These are phyloP conservation scores for Sabuloglossum arenarium DNA, from an alignment of 495 filamentous ascomycete genomes.

Conservation along the genomic window DNA sequence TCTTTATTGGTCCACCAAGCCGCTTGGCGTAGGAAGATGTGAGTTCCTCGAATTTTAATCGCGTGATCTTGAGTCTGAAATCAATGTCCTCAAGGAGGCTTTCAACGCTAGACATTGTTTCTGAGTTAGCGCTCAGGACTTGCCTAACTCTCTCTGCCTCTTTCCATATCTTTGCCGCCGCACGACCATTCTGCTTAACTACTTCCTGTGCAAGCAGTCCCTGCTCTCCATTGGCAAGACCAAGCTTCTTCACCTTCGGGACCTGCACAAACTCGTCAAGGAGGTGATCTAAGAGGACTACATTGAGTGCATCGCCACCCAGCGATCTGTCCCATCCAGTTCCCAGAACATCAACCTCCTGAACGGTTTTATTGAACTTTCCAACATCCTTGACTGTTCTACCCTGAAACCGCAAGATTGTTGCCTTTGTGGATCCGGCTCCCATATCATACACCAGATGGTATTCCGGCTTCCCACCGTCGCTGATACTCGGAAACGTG, in stretches of 20 bases:
- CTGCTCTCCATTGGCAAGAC: conserved; percentile 28
- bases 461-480: conserved; percentile 74
- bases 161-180: conserved; percentile 74
- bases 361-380: conserved; percentile 87
- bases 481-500: conserved; percentile 63
- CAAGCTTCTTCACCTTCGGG: conserved; percentile 44
- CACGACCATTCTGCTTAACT: conserved; percentile 58
- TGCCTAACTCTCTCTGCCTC: conserved; percentile 77
- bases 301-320: conserved; percentile 78
- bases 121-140: conserved; percentile 78
- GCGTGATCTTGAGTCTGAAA: conserved; percentile 79
- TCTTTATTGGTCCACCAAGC: conserved; percentile 46
- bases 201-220: conserved; percentile 10
- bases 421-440: conserved; percentile 92
- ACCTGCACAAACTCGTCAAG: conserved; percentile 52
- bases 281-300: conserved; percentile 75
- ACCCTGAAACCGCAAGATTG: conserved; percentile 75
- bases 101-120: conserved; percentile 65
- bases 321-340: conserved; percentile 75
- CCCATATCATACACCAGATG: conserved; percentile 97
- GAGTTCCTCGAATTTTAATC: conserved; percentile 63
- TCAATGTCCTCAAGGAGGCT: conserved; percentile 76
- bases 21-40: conserved; percentile 44
- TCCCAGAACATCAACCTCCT: conserved; percentile 76
- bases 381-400: conserved; percentile 79